These are phyloP conservation scores for Suhomyces panamericanus DNA, from an alignment of 1,139 yeast species.

Conservation along the genomic window DNA sequence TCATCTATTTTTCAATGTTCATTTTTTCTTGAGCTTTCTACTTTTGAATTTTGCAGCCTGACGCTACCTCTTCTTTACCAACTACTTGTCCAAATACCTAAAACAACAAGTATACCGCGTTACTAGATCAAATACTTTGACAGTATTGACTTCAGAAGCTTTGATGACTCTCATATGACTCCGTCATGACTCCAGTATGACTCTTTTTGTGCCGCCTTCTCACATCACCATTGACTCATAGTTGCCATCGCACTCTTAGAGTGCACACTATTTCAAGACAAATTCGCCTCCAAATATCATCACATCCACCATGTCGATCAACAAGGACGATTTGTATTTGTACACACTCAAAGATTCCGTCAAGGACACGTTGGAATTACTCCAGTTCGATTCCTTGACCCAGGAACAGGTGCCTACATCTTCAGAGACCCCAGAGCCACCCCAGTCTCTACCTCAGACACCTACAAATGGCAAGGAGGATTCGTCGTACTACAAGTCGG, in stretches of 20 bases:
- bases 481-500: conserved; percentile 50
- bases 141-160: no score
- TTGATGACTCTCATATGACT: no score
- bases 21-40: no score
- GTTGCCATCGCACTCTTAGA: conserved; percentile 1
- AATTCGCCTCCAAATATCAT: background rate
- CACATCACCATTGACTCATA: background rate
- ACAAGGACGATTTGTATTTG: conserved; percentile 49
- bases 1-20: background rate
- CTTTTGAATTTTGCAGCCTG: no score
- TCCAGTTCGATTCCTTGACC: conserved; percentile 57
- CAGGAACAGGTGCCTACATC: conserved; percentile 19
- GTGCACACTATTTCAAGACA: background rate
- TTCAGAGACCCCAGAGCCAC: background rate
- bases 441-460: background rate
- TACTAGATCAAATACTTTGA: no score
- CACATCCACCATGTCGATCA: conserved; percentile 8
- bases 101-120: no score
- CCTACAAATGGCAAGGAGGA: conserved; percentile 5
- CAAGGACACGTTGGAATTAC: conserved; percentile 49
- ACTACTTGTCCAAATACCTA: no score
- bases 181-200: background rate
- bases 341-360: conserved; percentile 49
- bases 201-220: background rate
- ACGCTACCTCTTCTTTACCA: no score